These are phyloP conservation scores for Epichloe baconii DNA, from an alignment of 2,329 filamentous ascomycete genomes.

Conservation along the genomic window DNA sequence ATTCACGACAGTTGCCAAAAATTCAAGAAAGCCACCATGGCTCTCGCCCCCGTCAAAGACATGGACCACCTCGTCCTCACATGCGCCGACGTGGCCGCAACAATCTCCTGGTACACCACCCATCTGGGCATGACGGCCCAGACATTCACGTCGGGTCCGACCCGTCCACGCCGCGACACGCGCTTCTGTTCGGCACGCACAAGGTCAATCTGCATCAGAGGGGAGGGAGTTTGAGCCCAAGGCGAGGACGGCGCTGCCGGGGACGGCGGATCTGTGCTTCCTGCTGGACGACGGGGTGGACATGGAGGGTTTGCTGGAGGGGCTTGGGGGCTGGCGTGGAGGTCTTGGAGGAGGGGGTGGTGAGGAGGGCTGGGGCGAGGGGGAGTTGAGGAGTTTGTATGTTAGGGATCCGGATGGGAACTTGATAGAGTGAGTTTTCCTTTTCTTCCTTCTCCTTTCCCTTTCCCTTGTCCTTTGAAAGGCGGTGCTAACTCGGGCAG, in stretches of 20 bases:
- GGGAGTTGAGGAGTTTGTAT: constrained; percentile 43
- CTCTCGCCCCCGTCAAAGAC: constrained; percentile 23
- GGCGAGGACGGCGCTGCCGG: constrained; percentile 37
- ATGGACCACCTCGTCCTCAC: constrained; percentile 51
- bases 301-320: constrained; percentile 31
- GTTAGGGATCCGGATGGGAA: constrained; percentile 49
- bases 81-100: constrained; percentile 34
- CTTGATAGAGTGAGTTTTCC: constrained; percentile 41
- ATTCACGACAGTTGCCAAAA: not conserved
- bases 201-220: constrained; percentile 50
- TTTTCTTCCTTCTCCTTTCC: too few species aligned
- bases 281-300: constrained; percentile 32
- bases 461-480: too few species aligned
- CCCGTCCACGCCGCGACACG: constrained; percentile 27
- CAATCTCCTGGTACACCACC: constrained; percentile 40
- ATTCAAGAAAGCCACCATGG: not conserved
- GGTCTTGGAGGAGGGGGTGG: constrained; percentile 42
- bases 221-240: constrained; percentile 47
- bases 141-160: constrained; percentile 29
- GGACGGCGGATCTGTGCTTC: constrained; percentile 48
- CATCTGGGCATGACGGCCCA: constrained; percentile 44
- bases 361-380: constrained; percentile 41
- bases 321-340: constrained; percentile 31
- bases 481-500: not conserved
- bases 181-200: constrained; percentile 41